Conservation (phyloP, 2,329 filamentous ascomycete genomes). For the Exophiala dermatitidis region DNA sequence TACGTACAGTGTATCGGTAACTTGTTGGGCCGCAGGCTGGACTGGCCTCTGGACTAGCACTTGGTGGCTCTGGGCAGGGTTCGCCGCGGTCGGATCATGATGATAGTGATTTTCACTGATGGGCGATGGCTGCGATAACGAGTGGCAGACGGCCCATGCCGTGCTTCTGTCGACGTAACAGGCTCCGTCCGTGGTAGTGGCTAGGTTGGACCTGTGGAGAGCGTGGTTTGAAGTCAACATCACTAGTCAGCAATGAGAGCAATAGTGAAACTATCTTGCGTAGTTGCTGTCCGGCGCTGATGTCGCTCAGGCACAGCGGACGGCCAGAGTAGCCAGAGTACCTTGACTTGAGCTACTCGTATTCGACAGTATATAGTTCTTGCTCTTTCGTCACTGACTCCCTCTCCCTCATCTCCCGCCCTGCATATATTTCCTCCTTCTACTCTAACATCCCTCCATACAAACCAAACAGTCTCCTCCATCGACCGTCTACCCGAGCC, state of each 20-base stretch:
- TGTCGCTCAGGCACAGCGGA: too few species aligned
- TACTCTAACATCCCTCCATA: neutral
- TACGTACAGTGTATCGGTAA: neutral
- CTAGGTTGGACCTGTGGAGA: neutral
- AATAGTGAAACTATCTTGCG: neutral
- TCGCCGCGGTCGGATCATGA: neutral
- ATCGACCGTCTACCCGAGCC: neutral
- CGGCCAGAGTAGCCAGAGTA: neutral
- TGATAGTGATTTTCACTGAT: neutral
- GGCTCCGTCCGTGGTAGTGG: neutral
- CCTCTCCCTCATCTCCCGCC: neutral
- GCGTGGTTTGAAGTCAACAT: neutral
- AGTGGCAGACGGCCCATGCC: neutral
- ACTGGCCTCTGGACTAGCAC: neutral
- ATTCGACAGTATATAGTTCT: neutral
- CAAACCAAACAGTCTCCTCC: neutral
- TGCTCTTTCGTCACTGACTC: conserved; percentile 1
- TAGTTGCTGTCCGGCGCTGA: too few species aligned
- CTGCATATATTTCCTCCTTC: neutral
- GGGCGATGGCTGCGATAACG: neutral
- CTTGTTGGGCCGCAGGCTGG: neutral
- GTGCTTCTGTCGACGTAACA: neutral
- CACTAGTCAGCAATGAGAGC: neutral
- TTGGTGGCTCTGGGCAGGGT: neutral
- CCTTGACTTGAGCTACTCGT: neutral